A percentile compares a stretch with the other conserved stretches of the same genome.
Conservation (phyloP, 2,329 filamentous ascomycete species). For the Aureobasidium mangrovei region DNA sequence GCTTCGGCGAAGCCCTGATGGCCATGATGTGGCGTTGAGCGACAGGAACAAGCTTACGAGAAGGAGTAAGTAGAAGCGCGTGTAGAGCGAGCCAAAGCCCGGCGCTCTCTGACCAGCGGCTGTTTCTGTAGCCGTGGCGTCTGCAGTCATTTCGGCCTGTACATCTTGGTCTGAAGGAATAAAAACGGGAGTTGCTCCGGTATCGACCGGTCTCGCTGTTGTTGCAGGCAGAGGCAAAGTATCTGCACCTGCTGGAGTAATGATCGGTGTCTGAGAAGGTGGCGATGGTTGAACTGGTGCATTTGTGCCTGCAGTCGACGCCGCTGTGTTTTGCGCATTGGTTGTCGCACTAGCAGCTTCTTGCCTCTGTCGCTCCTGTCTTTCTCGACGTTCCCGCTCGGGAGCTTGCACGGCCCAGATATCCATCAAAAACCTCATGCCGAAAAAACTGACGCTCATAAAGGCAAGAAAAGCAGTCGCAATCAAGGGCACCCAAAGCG, state of each 20-base stretch:
- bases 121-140: constrained; percentile 22
- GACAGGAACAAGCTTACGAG: constrained; percentile 50
- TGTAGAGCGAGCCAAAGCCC: constrained; percentile 49
- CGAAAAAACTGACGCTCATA: constrained; percentile 52
- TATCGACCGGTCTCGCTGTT: constrained; percentile 33
- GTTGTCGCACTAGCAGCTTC: constrained; percentile 12
- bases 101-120: constrained; percentile 26
- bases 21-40: constrained; percentile 51
- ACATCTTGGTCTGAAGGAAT: constrained; percentile 52
- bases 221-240: constrained; percentile 41
- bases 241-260: constrained; percentile 22
- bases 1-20: constrained; percentile 41
- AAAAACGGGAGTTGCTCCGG: constrained; percentile 48
- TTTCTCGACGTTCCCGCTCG: constrained; percentile 35
- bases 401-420: constrained; percentile 57
- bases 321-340: constrained; percentile 3
- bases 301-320: background rate
- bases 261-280: constrained; percentile 17
- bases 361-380: constrained; percentile 19
- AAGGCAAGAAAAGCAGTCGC: constrained; percentile 51
- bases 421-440: constrained; percentile 57
- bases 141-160: constrained; percentile 28
- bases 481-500: constrained; percentile 47
- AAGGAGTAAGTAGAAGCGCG: constrained; percentile 53
- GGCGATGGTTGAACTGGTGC: constrained; percentile 20